Base-by-base conservation (phyloP, 306 rosid species). In the Trifolium dubium region DNA sequence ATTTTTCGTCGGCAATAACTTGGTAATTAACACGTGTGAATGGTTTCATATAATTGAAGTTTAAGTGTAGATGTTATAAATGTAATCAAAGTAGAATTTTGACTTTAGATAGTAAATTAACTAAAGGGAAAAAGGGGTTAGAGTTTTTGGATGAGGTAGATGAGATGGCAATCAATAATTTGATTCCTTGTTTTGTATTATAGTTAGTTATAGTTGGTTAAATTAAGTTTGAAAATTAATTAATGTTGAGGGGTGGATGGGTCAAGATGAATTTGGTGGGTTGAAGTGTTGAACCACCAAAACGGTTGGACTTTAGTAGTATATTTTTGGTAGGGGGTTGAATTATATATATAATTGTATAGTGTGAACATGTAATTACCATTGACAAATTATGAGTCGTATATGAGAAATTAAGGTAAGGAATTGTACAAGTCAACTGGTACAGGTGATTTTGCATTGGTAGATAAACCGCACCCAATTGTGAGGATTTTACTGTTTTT, bases 201-300 rank as follows among this genome's bases (percentile, higher is more conserved):
- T 37, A 56, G 60, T 64, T 80, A 69, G 78, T 39, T 69, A 32
- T 41, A 54, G 62, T 67, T 79, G 68, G 77, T 35, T 67, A 30
- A n/a, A 15, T 35, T 35, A 19, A 37, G 40, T 58, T 74, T 30
- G 73, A 69, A 72, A 69, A 23, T 23, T 23, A 64, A 72, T 47
- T 13, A 30, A 54, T 41, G 6, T 15, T 15, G 34, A 7, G 41
- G 53, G 68, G 43, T 29, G 29, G 56, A 15, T 47, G 46, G 68
- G 72, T 5, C 8, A 44, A 44, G 56, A 29, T 59, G 9, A 65
- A 67, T 66, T 18, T 64, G 88, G 82, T 81, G 87, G 82, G 79
- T 88, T 90, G 56, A 80, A 80, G 84, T 55, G 77, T 80, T 80
- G 73, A 88, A 86, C 96, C 83, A 88, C 88, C 88, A 71, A 74